Conservation (phyloP, 2,329 filamentous ascomycete species). For the Microdochium trichocladiopsis region DNA sequence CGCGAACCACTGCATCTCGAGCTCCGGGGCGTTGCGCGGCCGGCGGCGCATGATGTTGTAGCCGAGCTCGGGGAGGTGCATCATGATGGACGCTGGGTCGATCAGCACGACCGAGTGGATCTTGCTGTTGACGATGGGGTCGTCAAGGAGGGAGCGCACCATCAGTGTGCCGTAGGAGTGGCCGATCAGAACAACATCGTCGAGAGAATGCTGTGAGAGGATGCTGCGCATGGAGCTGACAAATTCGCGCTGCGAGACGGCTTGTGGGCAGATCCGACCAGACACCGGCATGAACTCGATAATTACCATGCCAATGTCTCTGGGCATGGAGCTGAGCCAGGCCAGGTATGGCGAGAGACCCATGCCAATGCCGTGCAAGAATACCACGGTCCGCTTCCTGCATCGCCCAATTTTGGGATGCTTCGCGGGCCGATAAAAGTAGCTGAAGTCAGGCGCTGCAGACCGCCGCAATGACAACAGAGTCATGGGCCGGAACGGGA, state of each 20-base stretch:
- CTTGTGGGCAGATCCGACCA: slow-evolving; percentile 3
- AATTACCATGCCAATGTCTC: slow-evolving; percentile 4
- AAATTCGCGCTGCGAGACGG: slow-evolving; percentile 8
- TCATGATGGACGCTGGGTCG: slow-evolving; percentile 5
- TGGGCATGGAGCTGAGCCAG: slow-evolving; percentile 6
- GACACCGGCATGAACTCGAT: slow-evolving; percentile 5
- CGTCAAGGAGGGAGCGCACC: slow-evolving; percentile 5
- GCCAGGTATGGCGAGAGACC: slow-evolving; percentile 3
- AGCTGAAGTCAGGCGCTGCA: slow-evolving; percentile 4
- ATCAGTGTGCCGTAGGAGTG: slow-evolving; percentile 8
- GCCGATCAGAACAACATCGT: slow-evolving; percentile 5
- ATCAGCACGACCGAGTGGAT: slow-evolving; percentile 5
- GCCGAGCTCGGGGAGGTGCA: slow-evolving; percentile 7
- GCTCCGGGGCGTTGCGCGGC: slow-evolving; percentile 1
- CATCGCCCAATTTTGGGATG: neutral
- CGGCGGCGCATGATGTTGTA: slow-evolving; percentile 6
- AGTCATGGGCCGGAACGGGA: slow-evolving; percentile 8
- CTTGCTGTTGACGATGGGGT: slow-evolving; percentile 2
- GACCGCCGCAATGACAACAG: slow-evolving; percentile 1
- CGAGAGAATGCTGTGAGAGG: slow-evolving; percentile 4
- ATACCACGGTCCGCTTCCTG: slow-evolving; percentile 5
- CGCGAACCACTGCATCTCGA: slow-evolving; percentile 4
- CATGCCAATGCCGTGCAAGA: slow-evolving; percentile 6
- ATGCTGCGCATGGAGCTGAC: slow-evolving; percentile 8
- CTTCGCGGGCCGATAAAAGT: slow-evolving; percentile 1